A percentile compares a stretch with the other conserved stretches of the same genome.
Evolutionary conservation across 2,329 filamentous ascomycete genomes (phyloP).

Genomic region (Berkeleyomyces rouxiae): DNA sequence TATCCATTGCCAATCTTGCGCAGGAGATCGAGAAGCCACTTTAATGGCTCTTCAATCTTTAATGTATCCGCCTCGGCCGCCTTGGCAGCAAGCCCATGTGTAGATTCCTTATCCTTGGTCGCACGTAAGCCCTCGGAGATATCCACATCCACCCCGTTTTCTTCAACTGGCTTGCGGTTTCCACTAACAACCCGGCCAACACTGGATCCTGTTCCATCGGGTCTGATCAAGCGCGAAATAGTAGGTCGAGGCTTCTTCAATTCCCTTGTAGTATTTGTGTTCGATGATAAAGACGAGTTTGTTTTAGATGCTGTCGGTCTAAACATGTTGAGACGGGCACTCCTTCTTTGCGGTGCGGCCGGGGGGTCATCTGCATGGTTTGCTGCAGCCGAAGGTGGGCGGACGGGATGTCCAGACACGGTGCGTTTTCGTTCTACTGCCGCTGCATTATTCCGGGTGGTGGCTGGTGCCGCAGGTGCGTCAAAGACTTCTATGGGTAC

Average conservation of each 20-base stretch:
- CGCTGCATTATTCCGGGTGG: constrained; percentile 24
- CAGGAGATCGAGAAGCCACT: constrained; percentile 62
- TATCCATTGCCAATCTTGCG: constrained; percentile 70
- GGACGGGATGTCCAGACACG: constrained; percentile 65
- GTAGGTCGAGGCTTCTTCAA: constrained; percentile 72
- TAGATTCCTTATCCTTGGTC: constrained; percentile 8
- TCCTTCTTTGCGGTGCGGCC: constrained; percentile 47
- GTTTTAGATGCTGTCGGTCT: constrained; percentile 51
- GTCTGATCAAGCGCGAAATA: constrained; percentile 46
- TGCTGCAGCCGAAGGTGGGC: constrained; percentile 24
- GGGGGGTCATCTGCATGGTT: constrained; percentile 40
- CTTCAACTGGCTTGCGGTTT: constrained; percentile 59
- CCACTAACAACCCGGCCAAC: constrained; percentile 81
- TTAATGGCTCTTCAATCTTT: constrained; percentile 60
- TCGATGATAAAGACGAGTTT: constrained; percentile 26
- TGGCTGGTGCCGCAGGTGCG: constrained; percentile 24
- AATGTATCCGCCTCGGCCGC: constrained; percentile 34
- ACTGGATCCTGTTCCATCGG: constrained; percentile 48
- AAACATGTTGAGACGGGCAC: constrained; percentile 52
- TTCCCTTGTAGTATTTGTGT: constrained; percentile 37
- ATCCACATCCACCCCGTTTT: constrained; percentile 53
- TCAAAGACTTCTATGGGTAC: constrained; percentile 24
- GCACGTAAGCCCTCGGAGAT: constrained; percentile 38
- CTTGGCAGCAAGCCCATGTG: constrained; percentile 18
- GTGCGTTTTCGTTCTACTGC: constrained; percentile 67